Base-by-base conservation (phyloP, 2,329 filamentous ascomycete species). In the Eurotiales sp. region DNA sequence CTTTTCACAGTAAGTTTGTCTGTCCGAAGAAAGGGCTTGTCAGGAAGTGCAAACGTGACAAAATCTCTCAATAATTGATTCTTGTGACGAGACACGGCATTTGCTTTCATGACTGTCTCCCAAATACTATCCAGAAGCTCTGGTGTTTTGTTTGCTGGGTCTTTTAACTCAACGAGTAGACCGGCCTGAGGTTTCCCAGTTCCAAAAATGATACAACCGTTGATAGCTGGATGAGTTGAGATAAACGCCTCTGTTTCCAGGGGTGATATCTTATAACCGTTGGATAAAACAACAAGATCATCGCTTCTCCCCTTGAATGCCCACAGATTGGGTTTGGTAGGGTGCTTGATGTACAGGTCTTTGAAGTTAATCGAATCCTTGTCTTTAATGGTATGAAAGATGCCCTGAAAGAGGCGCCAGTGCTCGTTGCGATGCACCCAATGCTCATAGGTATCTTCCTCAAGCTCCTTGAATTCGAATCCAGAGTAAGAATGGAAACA, bases 361-460 rank as follows among this genome's bases (percentile, higher is more conserved):
- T 59, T 59, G 6, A 56, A 56, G 15, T 57, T 58, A 37, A 60
- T 65, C 36, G 62, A 61, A 2, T 61, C 39, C 8, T 60, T 21
- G 19, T 66, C 59, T 1, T 66, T 65, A 46, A 69, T 69, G 4
- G 59, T 66, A 15, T 59, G 51, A 43, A 59, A 58, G 32, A 58
- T 55, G 12, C 59, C 60, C 56, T 68, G 61, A 11, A 56, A 51
- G 1, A 58, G 58, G 44, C 40, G 50, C 19, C 54, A 51, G 15
- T 69, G 57, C 27, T 61, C 51, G 7, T 68, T 60, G 10, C 68
- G 65, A 50, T 63, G 56, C 12, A 73, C 59, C 51, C 65, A 66
- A 36, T 69, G 63, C 53, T 74, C 71, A 43, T 65, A 68, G 1
- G 65, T 55, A 32, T 58, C 57, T 21, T 54, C 51, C 23, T 63